Conservation (phyloP, 1,284 basidiomycete genomes). For the Cutaneotrichosporon sp. region DNA sequence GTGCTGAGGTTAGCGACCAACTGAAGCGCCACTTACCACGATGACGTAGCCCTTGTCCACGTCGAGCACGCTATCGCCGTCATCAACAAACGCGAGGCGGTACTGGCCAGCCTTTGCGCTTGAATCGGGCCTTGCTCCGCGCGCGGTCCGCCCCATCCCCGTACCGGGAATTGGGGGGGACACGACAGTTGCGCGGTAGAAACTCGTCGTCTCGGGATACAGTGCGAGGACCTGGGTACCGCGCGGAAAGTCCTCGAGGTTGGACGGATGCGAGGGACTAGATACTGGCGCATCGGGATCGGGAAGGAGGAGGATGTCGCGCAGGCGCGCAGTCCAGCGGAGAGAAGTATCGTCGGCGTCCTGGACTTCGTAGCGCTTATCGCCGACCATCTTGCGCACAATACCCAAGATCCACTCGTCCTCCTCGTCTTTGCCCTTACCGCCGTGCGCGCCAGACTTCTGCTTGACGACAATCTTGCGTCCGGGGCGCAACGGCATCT, state of each 20-base stretch:
- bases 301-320: conserved; percentile 55
- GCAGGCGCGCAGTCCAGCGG: conserved; percentile 53
- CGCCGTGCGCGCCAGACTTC: conserved; percentile 14
- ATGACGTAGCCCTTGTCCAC: conserved; percentile 46
- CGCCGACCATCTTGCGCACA: conserved; percentile 50
- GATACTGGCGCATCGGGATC: conserved; percentile 45
- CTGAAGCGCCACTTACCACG: conserved; percentile 34
- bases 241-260: conserved; percentile 47
- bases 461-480: conserved; percentile 52
- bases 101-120: conserved; percentile 41
- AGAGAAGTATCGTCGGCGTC: conserved; percentile 46
- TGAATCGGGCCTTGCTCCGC: conserved; percentile 26
- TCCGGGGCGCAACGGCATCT: conserved; percentile 53
- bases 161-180: conserved; percentile 39
- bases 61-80: conserved; percentile 43
- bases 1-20: neutral
- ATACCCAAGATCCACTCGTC: conserved; percentile 54
- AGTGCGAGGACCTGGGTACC: conserved; percentile 54
- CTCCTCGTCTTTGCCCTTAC: conserved; percentile 27
- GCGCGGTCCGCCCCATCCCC: conserved; percentile 33
- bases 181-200: conserved; percentile 55
- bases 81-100: conserved; percentile 49
- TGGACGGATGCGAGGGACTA: conserved; percentile 49
- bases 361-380: conserved; percentile 51
- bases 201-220: conserved; percentile 58